Percentiles rank a stretch among this genome's conserved stretches.
These are phyloP conservation scores for Candida glucosophila DNA, from an alignment of 1,139 yeast genomes.

Conservation along the genomic window DNA sequence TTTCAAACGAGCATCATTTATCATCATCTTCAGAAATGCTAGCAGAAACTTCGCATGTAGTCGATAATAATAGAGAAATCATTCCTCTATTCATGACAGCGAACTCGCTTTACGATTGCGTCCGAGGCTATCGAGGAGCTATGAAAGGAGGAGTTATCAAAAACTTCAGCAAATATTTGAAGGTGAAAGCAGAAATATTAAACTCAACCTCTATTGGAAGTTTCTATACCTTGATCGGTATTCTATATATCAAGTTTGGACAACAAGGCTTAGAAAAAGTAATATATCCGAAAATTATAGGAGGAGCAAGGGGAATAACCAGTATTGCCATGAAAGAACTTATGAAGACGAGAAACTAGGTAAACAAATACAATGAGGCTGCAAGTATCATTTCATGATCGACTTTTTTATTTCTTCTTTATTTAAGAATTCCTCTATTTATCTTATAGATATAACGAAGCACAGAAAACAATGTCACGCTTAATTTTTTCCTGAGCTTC, in stretches of 20 bases:
- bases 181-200: slow-evolving; percentile 9
- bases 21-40: slow-evolving; percentile 15
- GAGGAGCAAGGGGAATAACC: slow-evolving; percentile 21
- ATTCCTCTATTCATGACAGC: slow-evolving; percentile 27
- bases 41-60: slow-evolving; percentile 10
- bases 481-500: slow-evolving; percentile 92
- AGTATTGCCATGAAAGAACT: slow-evolving; percentile 9
- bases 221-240: slow-evolving; percentile 33
- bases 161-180: slow-evolving; percentile 7
- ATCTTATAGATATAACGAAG: slow-evolving; percentile 62
- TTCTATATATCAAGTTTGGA: slow-evolving; percentile 23
- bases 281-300: slow-evolving; percentile 19
- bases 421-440: too few relatives aligned
- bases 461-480: slow-evolving; percentile 95
- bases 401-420: slow-evolving; percentile 1
- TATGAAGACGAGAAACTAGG: slow-evolving; percentile 2
- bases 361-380: not conserved
- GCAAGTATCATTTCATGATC: too few relatives aligned
- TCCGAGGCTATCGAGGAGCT: slow-evolving; percentile 25
- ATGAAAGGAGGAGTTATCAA: slow-evolving; percentile 11
- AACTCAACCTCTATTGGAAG: slow-evolving; percentile 25
- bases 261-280: slow-evolving; percentile 16
- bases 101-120: slow-evolving; percentile 16
- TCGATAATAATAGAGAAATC: slow-evolving; percentile 13
- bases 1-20: slow-evolving; percentile 5